Percentiles rank a stretch among this genome's conserved stretches.
phyloP scores from a whole-genome alignment of 257 asterid genomes.

The Penstemon newberryi region DNA sequence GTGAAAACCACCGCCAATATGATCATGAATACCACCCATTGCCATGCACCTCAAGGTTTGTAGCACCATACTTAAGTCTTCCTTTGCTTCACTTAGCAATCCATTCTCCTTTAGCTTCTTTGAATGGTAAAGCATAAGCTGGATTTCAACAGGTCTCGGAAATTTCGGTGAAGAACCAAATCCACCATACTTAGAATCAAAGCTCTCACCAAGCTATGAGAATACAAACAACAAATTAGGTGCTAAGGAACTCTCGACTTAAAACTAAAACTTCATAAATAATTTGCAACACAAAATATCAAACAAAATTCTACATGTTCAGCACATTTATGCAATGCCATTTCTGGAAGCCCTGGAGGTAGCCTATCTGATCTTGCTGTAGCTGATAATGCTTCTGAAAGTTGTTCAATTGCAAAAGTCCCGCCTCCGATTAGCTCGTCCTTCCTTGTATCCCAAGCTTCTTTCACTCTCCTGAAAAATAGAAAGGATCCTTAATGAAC shows the following conservation, averaged over 20 bases:
- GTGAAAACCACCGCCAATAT: constrained; percentile 95
- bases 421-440: constrained; percentile 70
- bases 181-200: constrained; percentile 77
- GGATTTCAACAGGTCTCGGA: constrained; percentile 93
- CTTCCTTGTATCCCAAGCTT: constrained; percentile 84
- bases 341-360: constrained; percentile 63
- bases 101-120: constrained; percentile 62
- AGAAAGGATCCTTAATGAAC: not conserved
- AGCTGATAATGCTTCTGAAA: constrained; percentile 76
- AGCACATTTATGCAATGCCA: constrained; percentile 67
- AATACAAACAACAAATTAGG: constrained; percentile 18
- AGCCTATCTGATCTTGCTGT: constrained; percentile 59
- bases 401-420: constrained; percentile 77
- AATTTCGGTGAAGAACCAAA: constrained; percentile 97
- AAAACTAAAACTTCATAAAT: not conserved
- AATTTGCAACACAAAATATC: not conserved
- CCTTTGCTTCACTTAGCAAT: constrained; percentile 63
- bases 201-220: constrained; percentile 67
- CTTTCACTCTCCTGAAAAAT: constrained; percentile 79
- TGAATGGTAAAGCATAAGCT: constrained; percentile 78
- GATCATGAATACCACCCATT: constrained; percentile 92
- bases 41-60: constrained; percentile 82
- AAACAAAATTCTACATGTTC: constrained; percentile 53
- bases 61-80: constrained; percentile 57
- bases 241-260: not conserved